phyloP scores from a whole-genome alignment of 139 green algal genomes.

The Chlamydomonas sphaeroides region DNA sequence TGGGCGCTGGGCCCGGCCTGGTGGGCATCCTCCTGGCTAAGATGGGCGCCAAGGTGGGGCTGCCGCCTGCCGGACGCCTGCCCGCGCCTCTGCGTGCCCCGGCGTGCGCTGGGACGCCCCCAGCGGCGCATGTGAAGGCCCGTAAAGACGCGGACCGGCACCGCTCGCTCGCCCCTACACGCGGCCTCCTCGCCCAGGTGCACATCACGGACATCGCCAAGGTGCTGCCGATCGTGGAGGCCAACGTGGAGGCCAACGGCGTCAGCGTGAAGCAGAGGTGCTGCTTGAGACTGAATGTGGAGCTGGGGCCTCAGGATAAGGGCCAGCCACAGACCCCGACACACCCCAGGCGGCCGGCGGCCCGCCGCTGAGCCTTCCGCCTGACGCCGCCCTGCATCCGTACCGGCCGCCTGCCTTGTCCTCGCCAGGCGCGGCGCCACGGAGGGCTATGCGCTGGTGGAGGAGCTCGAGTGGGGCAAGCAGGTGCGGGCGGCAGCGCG shows the following conservation, averaged over 20 bases:
- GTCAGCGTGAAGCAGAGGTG: conserved; percentile 43
- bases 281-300: no score
- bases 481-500: no score
- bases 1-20: conserved; percentile 62
- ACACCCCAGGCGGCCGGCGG: no score
- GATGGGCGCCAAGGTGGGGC: conserved; percentile 57
- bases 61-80: background rate
- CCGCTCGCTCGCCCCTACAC: no score
- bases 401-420: no score
- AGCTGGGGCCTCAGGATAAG: no score
- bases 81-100: no score
- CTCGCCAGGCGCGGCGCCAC: conserved; percentile 27
- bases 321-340: no score
- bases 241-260: conserved; percentile 60
- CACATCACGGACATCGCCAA: conserved; percentile 63
- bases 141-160: no score
- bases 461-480: conserved; percentile 61
- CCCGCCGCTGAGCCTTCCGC: no score
- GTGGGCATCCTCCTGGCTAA: conserved; percentile 62
- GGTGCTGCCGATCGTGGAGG: conserved; percentile 55
- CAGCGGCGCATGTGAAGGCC: no score
- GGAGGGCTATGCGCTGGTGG: conserved; percentile 38
- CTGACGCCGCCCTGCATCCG: no score
- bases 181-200: conserved; percentile 34
- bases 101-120: background rate